Conservation (phyloP, 768 basidiomycete species). For the Macrolepiota albuminosa region DNA sequence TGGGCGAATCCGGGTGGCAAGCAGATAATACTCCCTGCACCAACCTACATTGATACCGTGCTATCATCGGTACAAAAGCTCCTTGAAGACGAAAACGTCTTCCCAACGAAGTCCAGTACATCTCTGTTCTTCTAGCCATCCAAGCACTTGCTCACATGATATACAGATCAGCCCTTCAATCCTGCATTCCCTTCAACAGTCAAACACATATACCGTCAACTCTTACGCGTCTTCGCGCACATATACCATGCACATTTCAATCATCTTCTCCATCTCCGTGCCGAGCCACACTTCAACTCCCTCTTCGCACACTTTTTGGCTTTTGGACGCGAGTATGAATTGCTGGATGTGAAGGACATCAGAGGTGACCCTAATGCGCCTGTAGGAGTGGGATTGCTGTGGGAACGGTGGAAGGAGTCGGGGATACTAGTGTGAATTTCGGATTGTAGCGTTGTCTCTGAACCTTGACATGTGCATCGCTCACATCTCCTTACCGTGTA, state of each 20-base stretch:
- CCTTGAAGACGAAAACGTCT: slow-evolving; percentile 89
- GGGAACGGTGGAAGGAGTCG: slow-evolving; percentile 89
- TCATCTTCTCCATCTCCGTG: slow-evolving; percentile 86
- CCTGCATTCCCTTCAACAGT: slow-evolving; percentile 83
- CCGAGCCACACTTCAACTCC: slow-evolving; percentile 94
- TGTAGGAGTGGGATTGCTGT: slow-evolving; percentile 74
- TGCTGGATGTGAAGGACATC: slow-evolving; percentile 87
- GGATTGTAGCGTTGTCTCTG: background rate
- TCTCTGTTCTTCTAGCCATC: slow-evolving; percentile 5
- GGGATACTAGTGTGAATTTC: slow-evolving; percentile 44
- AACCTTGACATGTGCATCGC: background rate
- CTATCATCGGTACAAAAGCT: slow-evolving; percentile 96
- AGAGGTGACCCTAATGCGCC: slow-evolving; percentile 56
- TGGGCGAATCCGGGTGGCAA: slow-evolving; percentile 94
- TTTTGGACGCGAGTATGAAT: slow-evolving; percentile 90
- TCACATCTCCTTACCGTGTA: background rate
- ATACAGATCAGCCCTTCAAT: slow-evolving; percentile 81
- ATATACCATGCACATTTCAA: slow-evolving; percentile 94
- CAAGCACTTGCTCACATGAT: background rate
- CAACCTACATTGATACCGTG: slow-evolving; percentile 96
- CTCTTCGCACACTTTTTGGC: slow-evolving; percentile 97
- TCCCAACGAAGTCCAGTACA: slow-evolving; percentile 93
- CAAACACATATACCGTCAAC: slow-evolving; percentile 94
- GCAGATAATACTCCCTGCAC: slow-evolving; percentile 82
- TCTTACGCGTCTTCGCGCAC: slow-evolving; percentile 95